A percentile compares a stretch with the other conserved stretches of the same genome.
Evolutionary conservation across 148 eudicot genomes (phyloP).

Genomic region (Arbutus unedo): DNA sequence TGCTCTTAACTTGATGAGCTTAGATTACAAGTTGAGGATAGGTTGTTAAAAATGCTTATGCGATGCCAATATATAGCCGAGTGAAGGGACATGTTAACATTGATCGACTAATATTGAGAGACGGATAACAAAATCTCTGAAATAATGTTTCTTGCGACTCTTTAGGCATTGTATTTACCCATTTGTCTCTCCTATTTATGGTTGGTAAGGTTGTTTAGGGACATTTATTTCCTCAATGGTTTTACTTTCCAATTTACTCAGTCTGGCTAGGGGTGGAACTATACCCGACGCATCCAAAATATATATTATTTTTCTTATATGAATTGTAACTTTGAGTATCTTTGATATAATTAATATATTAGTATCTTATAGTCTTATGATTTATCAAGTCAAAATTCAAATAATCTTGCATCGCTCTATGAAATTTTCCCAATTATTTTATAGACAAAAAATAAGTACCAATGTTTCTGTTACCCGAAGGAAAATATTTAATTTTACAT

Average conservation of each 20-base stretch:
- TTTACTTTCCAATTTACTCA: background rate
- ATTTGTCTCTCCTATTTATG: background rate
- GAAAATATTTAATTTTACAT: too few relatives aligned
- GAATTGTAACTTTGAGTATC: too few relatives aligned
- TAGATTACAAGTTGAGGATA: background rate
- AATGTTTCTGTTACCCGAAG: too few relatives aligned
- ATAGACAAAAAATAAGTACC: too few relatives aligned
- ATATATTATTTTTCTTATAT: background rate
- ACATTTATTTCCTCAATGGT: background rate
- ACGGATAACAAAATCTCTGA: background rate
- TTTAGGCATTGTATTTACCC: background rate
- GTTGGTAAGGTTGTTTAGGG: background rate
- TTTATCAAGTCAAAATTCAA: too few relatives aligned
- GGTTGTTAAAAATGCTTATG: background rate
- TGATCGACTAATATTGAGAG: background rate
- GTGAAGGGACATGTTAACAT: background rate
- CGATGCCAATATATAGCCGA: background rate
- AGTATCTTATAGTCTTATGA: too few relatives aligned
- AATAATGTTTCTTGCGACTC: background rate
- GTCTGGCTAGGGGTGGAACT: background rate
- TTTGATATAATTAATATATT: too few relatives aligned
- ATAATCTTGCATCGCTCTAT: too few relatives aligned
- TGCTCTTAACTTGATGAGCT: conserved; percentile 1
- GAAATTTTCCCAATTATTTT: too few relatives aligned
- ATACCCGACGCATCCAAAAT: too few relatives aligned